Evolutionary conservation across 2,329 filamentous ascomycete genomes (phyloP), one percentile per base, ranked within the genome.

Genomic region (Pseudocercospora cruenta): DNA sequence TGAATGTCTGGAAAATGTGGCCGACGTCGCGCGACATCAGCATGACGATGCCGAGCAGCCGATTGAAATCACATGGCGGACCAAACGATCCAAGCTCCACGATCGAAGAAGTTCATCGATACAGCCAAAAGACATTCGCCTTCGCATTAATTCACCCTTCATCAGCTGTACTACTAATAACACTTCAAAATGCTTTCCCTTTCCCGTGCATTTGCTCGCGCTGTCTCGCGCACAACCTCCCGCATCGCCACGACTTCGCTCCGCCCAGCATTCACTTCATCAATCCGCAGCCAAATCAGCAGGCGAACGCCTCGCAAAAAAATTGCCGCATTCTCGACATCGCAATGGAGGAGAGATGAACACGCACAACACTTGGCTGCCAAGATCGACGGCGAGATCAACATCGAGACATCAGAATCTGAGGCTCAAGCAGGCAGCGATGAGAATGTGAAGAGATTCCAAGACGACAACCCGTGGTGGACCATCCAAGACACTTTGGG

Each of bases 301-400:
- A 55, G 62, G 58, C 65, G 69, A 66, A 60, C 66, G 14, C 69
- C 67, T 26, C 69, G 77, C 77, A n/a, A n/a, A n/a, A n/a, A n/a
- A n/a, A 62, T 65, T 58, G 64, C 68, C 36, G 58, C 67, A 78
- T 84, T 85, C 77, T 80, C 79, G 72, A 78, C 80, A 59, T 82
- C 82, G 16, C 74, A 45, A 45, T 72, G 67, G 65, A 77, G 76
- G 73, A 76, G 72, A 72, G 80, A 76, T 61, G 71, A 72, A 84
- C 87, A 86, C 69, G 92, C 96, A 76, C 85, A 90, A 71, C 93
- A 97, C 82, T 89, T 99, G 62, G 87, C 89, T 47, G 88, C 89
- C 66, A 98, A 98, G 87, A 87, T 99, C 58, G 88, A 92, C 71
- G 90, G 88, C 77, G 94, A 97, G 83, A 85, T 96, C 71, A 83